Evolutionary conservation across 1,284 basidiomycete genomes (phyloP).

Genomic region (Fomitiporia mediterranea): DNA sequence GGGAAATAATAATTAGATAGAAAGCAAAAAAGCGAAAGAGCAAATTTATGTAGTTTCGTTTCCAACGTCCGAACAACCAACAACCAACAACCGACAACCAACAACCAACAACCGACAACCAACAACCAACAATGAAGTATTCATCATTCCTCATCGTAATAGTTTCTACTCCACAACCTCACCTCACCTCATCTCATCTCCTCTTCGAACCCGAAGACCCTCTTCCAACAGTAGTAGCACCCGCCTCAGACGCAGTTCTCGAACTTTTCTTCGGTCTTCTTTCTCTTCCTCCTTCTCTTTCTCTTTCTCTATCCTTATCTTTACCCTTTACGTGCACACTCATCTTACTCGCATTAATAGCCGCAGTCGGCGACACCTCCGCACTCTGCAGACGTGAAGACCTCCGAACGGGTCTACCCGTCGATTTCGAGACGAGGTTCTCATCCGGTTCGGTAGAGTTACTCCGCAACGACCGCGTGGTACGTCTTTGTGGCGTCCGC

Average conservation of each 20-base stretch:
- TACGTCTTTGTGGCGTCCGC: neutral
- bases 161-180: neutral
- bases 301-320: slow-evolving; percentile 6
- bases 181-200: slow-evolving; percentile 11
- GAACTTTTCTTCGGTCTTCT: slow-evolving; percentile 15
- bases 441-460: slow-evolving; percentile 18
- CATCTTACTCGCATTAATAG: no score
- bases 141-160: no score
- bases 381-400: slow-evolving; percentile 21
- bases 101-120: no score
- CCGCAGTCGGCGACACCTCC: neutral
- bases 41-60: no score
- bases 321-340: neutral
- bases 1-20: no score
- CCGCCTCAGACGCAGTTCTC: slow-evolving; percentile 14
- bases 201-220: slow-evolving; percentile 17
- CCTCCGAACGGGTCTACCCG: slow-evolving; percentile 19
- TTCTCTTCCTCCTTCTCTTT: slow-evolving; percentile 10
- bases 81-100: no score
- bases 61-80: no score
- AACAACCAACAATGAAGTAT: no score
- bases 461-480: slow-evolving; percentile 5
- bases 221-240: slow-evolving; percentile 20
- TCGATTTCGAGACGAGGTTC: neutral
- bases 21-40: no score